Percentiles rank a stretch among this genome's conserved stretches.
phyloP scores from a whole-genome alignment of 805 yeast genomes.

The Yarrowia alimentaria region DNA sequence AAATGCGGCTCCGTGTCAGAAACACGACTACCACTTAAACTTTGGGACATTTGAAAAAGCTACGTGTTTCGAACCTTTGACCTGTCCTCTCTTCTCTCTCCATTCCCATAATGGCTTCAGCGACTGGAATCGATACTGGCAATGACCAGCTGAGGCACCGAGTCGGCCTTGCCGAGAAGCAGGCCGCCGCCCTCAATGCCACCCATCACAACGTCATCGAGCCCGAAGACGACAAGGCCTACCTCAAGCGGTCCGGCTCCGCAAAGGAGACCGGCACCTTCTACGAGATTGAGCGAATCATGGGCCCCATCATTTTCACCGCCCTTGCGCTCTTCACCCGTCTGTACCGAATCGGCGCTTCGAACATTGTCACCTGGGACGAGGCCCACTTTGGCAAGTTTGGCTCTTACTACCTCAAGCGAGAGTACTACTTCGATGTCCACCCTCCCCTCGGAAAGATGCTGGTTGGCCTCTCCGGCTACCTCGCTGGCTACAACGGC shows the following conservation, averaged over 20 bases:
- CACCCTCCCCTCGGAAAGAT: constrained; percentile 97
- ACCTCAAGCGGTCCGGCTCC: not conserved
- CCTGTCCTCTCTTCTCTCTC: not conserved
- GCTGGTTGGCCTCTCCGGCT: constrained; percentile 85
- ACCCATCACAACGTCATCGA: constrained; percentile 18
- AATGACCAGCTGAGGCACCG: constrained; percentile 27
- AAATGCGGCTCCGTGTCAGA: constrained; percentile 3
- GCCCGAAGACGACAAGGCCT: constrained; percentile 11
- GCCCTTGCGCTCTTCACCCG: constrained; percentile 58
- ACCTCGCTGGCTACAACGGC: constrained; percentile 83
- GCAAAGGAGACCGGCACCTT: constrained; percentile 1
- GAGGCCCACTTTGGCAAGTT: constrained; percentile 98
- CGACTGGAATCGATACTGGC: constrained; percentile 26
- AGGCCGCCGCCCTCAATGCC: constrained; percentile 9
- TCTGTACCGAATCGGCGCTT: constrained; percentile 65
- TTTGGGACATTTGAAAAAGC: constrained; percentile 27
- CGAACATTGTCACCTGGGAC: constrained; percentile 84
- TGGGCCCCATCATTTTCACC: constrained; percentile 34
- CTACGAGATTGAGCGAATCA: constrained; percentile 24
- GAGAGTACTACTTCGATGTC: constrained; percentile 91
- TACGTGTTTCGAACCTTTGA: constrained; percentile 10
- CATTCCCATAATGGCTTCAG: constrained; percentile 17
- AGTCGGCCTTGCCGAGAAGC: constrained; percentile 13
- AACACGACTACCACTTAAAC: constrained; percentile 3
- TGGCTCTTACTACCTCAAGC: constrained; percentile 84